A percentile compares a stretch with the other conserved stretches of the same genome.
phyloP scores from a whole-genome alignment of 768 basidiomycete genomes.

The Suillus subluteus region DNA sequence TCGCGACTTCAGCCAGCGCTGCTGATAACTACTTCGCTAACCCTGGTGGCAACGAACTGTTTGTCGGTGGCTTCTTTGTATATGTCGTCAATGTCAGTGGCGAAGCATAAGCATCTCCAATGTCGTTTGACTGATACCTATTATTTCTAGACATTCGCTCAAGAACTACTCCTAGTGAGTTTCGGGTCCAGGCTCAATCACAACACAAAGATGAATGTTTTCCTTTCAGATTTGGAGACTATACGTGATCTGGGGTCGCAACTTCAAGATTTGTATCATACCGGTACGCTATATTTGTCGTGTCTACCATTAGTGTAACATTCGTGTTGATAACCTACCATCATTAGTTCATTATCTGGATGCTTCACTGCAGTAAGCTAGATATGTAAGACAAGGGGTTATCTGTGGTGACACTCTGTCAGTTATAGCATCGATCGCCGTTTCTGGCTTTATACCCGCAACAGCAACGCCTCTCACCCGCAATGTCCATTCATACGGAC shows the following conservation, averaged over 20 bases:
- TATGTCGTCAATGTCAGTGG: conserved; percentile 20
- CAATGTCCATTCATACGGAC: conserved; percentile 1
- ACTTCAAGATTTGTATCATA: conserved; percentile 19
- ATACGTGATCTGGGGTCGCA: conserved; percentile 22
- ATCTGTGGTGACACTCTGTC: too few relatives aligned
- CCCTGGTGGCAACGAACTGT: conserved; percentile 9
- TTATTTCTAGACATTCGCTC: conserved; percentile 17
- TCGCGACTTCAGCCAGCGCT: conserved; percentile 14
- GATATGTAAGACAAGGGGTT: background rate
- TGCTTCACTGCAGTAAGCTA: conserved; percentile 22
- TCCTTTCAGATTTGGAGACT: conserved; percentile 29
- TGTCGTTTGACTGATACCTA: background rate
- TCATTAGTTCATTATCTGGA: conserved; percentile 21
- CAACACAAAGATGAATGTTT: background rate
- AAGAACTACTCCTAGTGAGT: conserved; percentile 24
- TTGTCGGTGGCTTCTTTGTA: conserved; percentile 19
- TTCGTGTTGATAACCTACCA: background rate
- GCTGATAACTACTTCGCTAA: conserved; percentile 3
- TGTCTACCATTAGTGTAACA: background rate
- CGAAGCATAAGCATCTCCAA: background rate
- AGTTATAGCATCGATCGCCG: conserved; percentile 20
- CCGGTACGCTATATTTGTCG: conserved; percentile 16
- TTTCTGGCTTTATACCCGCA: conserved; percentile 20
- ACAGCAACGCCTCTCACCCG: conserved; percentile 9
- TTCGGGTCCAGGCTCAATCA: background rate